These are phyloP conservation scores for Fusarium sp. DNA, from an alignment of 2,329 filamentous ascomycete genomes.

Conservation along the genomic window DNA sequence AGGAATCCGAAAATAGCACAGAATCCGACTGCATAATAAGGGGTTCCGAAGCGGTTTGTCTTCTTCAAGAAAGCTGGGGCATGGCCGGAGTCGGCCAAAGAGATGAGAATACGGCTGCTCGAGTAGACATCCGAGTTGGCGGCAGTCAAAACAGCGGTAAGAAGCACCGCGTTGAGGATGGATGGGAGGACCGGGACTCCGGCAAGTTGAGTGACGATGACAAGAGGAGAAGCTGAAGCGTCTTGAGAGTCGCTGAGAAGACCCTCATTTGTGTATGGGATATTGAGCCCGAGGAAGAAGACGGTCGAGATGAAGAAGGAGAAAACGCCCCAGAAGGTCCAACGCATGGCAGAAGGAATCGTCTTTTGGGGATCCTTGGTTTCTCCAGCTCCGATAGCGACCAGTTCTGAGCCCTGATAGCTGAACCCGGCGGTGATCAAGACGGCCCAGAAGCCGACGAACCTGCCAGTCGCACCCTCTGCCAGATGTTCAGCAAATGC, in stretches of 20 bases:
- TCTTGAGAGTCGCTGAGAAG: slow-evolving; percentile 55
- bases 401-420: slow-evolving; percentile 78
- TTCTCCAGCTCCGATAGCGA: slow-evolving; percentile 82
- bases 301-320: slow-evolving; percentile 77
- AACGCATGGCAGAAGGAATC: slow-evolving; percentile 78
- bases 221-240: slow-evolving; percentile 72
- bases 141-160: slow-evolving; percentile 80
- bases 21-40: slow-evolving; percentile 50
- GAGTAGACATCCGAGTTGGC: slow-evolving; percentile 44
- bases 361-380: slow-evolving; percentile 80
- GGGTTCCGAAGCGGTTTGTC: slow-evolving; percentile 51
- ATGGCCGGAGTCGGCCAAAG: slow-evolving; percentile 50
- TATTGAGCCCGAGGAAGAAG: slow-evolving; percentile 77
- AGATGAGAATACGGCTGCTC: slow-evolving; percentile 51
- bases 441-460: slow-evolving; percentile 72
- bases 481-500: slow-evolving; percentile 43
- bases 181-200: slow-evolving; percentile 70
- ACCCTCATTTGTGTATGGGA: slow-evolving; percentile 72
- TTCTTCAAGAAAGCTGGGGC: slow-evolving; percentile 42
- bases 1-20: slow-evolving; percentile 50
- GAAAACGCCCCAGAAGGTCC: slow-evolving; percentile 77
- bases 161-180: slow-evolving; percentile 77
- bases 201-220: slow-evolving; percentile 74
- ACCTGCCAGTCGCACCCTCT: slow-evolving; percentile 53
- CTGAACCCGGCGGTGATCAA: slow-evolving; percentile 79